Percentiles rank a stretch among this genome's conserved stretches.
phyloP scores from a whole-genome alignment of 2,329 filamentous ascomycete species.

The Calonectria henricotiae region DNA sequence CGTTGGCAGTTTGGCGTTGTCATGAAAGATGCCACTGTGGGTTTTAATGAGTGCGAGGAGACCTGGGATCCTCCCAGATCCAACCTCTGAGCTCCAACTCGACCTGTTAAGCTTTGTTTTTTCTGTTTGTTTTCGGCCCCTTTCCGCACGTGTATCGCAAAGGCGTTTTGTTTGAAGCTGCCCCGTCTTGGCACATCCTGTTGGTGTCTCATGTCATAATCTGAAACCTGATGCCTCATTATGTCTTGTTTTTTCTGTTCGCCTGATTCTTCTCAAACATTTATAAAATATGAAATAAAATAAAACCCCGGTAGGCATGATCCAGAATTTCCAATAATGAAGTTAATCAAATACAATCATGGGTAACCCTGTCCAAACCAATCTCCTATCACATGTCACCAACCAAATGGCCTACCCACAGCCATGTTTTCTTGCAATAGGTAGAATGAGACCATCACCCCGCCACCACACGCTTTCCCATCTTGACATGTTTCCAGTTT shows the following conservation, averaged over 20 bases:
- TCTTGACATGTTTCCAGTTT: not conserved
- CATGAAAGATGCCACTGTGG: constrained; percentile 58
- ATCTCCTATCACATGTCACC: not conserved
- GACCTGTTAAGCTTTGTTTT: not conserved
- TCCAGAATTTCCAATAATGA: not conserved
- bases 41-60: constrained; percentile 53
- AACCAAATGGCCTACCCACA: not conserved
- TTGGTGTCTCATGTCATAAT: not conserved
- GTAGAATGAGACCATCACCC: not conserved
- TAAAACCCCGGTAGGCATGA: not conserved
- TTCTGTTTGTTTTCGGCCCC: not conserved
- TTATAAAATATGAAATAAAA: too few species aligned
- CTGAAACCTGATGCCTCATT: not conserved
- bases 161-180: not conserved
- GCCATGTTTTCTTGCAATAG: not conserved
- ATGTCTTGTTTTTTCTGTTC: not conserved
- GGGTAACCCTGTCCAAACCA: not conserved
- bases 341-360: constrained; percentile 3
- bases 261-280: too few species aligned
- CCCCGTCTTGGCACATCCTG: not conserved
- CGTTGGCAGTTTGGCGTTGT: constrained; percentile 63
- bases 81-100: constrained; percentile 38
- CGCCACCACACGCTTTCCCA: too few species aligned
- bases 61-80: constrained; percentile 53
- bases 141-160: constrained; percentile 34